Base-by-base conservation (phyloP, 768 basidiomycete species). In the Gymnopilus dilepis region DNA sequence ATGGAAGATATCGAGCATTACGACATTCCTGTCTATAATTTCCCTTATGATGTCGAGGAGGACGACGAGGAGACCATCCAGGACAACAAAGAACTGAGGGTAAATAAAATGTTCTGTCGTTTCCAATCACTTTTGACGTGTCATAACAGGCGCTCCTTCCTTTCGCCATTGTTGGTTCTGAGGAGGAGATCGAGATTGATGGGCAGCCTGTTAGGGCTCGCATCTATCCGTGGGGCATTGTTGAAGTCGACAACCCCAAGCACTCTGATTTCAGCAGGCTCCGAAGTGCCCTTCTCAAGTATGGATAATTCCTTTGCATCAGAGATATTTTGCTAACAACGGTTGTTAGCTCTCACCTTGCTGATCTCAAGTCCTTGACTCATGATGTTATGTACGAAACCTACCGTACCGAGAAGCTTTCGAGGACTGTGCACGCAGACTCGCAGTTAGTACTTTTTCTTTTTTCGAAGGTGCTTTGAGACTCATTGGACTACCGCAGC, bases 1-100 rank as follows among this genome's bases (percentile, higher is more conserved):
- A 99, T 99, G 97, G 97, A 99, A 77, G 97, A 99, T 73, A 99
- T 99, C 68, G 97, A 98, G 70, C 86, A 99, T 80, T 98, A 98
- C 71, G 90, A 91, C 66, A 99, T 99, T 68, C 97, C 97, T 4
- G 91, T 99, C 40, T 99, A 99, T 83, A 99, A 99, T 80, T 99
- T 99, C 84, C 97, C 97, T 0, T 99, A 98, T 74, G 97, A 99
- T 67, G 90, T 97, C 6, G 97, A 99, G 75, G 97, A 99, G 76
- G 97, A 99, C 72, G 97, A 99, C 72, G 96, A 98, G 71, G 97
- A 99, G 70, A 99, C 97, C 3, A 94, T 99, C 61, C 89, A 91
- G 70, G 97, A 99, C 75, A 99, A 99, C 79, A 91, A 91, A 69
- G 96, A 98, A 75, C 88, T 99, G 56, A 84, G 97, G 56, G 94